These are phyloP conservation scores for Fusarium setosum DNA, from an alignment of 2,329 filamentous ascomycete species.

Conservation along the genomic window DNA sequence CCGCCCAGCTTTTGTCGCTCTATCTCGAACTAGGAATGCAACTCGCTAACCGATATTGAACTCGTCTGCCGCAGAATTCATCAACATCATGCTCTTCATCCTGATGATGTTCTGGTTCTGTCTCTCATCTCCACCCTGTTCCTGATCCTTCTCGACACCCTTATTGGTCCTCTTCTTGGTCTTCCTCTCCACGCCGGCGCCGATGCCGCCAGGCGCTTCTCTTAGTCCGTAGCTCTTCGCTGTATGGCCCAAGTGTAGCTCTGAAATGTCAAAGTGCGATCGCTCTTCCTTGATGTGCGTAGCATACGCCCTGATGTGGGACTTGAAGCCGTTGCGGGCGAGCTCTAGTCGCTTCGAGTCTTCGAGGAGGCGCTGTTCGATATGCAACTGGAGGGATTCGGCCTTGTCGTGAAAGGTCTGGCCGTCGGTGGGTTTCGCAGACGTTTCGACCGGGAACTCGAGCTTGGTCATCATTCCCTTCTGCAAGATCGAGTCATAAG, in stretches of 20 bases:
- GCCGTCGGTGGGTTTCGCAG: conserved; percentile 57
- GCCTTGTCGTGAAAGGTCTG: conserved; percentile 62
- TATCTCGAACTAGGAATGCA: conserved; percentile 30
- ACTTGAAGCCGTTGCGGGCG: conserved; percentile 87
- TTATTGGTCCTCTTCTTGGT: conserved; percentile 53
- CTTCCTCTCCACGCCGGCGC: conserved; percentile 63
- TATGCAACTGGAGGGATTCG: conserved; percentile 68
- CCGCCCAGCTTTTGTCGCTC: conserved; percentile 31
- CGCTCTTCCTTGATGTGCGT: conserved; percentile 91
- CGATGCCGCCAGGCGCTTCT: conserved; percentile 88
- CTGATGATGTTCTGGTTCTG: conserved; percentile 58
- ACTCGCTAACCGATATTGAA: conserved; percentile 72
- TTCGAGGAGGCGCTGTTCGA: conserved; percentile 69
- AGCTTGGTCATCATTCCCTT: conserved; percentile 72
- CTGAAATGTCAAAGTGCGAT: conserved; percentile 89
- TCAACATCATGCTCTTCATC: conserved; percentile 73
- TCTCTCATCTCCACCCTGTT: conserved; percentile 49
- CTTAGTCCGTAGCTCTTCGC: conserved; percentile 93
- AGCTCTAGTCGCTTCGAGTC: conserved; percentile 79
- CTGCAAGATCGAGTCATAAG: conserved; percentile 68
- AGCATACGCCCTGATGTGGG: conserved; percentile 92
- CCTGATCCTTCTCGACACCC: conserved; percentile 50
- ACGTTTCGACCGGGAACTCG: conserved; percentile 77
- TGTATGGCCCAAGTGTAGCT: conserved; percentile 90
- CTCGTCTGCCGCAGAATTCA: conserved; percentile 72